Evolutionary conservation across 179 eudicot genomes (phyloP), one percentile per base, ranked within the genome.

Genomic region (Silene coronaria): DNA sequence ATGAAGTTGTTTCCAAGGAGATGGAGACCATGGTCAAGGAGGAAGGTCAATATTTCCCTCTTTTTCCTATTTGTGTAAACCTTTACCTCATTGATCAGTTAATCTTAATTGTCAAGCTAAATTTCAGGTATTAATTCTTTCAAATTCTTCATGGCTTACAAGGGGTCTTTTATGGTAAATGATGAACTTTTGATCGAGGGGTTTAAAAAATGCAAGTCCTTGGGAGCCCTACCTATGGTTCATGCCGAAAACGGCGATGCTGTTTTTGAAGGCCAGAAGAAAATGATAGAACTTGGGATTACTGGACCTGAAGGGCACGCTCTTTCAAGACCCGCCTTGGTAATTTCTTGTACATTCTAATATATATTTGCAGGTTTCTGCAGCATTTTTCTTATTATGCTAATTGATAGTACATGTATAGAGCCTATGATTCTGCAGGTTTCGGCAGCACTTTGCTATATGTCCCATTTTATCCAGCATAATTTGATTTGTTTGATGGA

Each of bases 201-300:
- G 24, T 80, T 94, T 75, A 94, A 94, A 75, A 90, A 79, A 73
- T 91, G 98, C 93, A 94, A 92, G 83, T 87, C 94, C 72, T 88
- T 94, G 84, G 98, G 98, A 58, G 98, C 98, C 60, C 82, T 94
- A 77, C 86, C 98, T 72, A 92, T 94, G 98, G 97, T 92, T 75
- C 98, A 94, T 82, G 98, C 98, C 2, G 97, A 94, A 86, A 94
- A 91, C 78, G 97, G 98, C 46, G 97, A 94, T 83, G 98, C 97
- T 76, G 96, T 94, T 76, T 87, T 82, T 84, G 97, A 92, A 87
- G 98, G 98, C 9, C 98, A 94, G 80, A 88, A 88, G 67, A 86
- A 90, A 81, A 94, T 94, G 98, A 89, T 91, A 62, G 94, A 89
- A 77, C 97, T 94, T 78, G 98, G 97, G 58, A 88, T 94, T 83